A percentile compares a stretch with the other conserved stretches of the same genome.
Conservation (phyloP, 768 basidiomycete species). For the Leccinum aurantiacum region DNA sequence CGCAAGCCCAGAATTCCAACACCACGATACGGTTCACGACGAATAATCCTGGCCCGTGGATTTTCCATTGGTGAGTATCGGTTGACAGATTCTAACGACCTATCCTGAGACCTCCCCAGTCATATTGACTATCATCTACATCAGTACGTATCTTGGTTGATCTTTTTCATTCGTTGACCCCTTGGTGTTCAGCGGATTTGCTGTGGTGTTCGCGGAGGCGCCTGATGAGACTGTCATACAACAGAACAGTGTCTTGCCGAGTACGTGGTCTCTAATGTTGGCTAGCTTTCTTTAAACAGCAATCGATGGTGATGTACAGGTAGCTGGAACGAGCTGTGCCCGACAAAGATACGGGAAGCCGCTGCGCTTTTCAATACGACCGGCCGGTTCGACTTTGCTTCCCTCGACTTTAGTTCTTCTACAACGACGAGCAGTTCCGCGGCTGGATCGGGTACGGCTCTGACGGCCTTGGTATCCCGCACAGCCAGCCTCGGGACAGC, state of each 20-base stretch:
- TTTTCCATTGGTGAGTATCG: conserved; percentile 40
- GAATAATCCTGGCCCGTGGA: conserved; percentile 67
- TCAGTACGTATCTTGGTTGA: conserved; percentile 13
- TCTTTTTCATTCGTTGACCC: conserved; percentile 6
- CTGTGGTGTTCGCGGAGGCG: conserved; percentile 32
- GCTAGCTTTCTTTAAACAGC: neutral
- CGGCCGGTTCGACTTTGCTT: conserved; percentile 19
- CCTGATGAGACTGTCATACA: conserved; percentile 18
- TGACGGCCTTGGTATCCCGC: conserved; percentile 3
- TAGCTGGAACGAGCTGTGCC: conserved; percentile 24
- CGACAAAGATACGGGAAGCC: conserved; percentile 17
- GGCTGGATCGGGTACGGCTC: neutral
- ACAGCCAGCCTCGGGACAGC: neutral
- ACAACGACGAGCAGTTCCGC: neutral
- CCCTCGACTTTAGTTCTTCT: conserved; percentile 9
- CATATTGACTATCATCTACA: conserved; percentile 34
- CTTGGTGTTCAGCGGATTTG: conserved; percentile 27
- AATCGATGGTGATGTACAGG: conserved; percentile 7
- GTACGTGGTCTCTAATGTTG: conserved; percentile 11
- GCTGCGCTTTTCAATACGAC: conserved; percentile 18
- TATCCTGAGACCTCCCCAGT: conserved; percentile 15
- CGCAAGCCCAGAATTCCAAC: conserved; percentile 36
- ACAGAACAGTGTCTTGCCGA: conserved; percentile 19
- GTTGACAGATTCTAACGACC: neutral
- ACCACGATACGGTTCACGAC: conserved; percentile 60